Conservation (phyloP, 768 basidiomycete genomes). For the Auriscalpium microsporum region DNA sequence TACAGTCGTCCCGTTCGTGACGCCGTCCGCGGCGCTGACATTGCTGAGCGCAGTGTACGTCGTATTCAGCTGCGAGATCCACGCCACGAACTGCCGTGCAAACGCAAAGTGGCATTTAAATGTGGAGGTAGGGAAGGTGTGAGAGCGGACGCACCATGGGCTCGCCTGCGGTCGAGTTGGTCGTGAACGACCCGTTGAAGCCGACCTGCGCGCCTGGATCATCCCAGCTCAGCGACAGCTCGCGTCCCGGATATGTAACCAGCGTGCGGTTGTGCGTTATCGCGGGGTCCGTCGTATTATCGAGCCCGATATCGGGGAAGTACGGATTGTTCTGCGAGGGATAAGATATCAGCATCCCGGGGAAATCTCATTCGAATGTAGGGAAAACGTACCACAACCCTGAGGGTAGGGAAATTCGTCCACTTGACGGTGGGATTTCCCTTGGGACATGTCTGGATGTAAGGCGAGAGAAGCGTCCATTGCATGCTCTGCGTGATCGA, state of each 20-base stretch:
- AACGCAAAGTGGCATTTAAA: too few species aligned
- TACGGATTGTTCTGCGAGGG: slow-evolving; percentile 27
- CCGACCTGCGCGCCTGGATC: slow-evolving; percentile 42
- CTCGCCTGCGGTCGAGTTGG: slow-evolving; percentile 35
- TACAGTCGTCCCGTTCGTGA: slow-evolving; percentile 31
- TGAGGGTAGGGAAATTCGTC: slow-evolving; percentile 50
- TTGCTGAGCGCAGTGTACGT: slow-evolving; percentile 45
- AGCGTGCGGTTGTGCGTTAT: slow-evolving; percentile 48
- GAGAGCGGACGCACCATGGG: slow-evolving; percentile 27
- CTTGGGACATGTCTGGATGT: slow-evolving; percentile 42
- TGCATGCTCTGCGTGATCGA: slow-evolving; percentile 55
- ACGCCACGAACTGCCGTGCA: slow-evolving; percentile 49
- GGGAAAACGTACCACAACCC: slow-evolving; percentile 35
- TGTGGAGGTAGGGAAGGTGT: too few species aligned
- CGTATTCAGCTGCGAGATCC: slow-evolving; percentile 53
- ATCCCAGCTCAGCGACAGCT: slow-evolving; percentile 47
- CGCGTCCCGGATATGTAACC: slow-evolving; percentile 36
- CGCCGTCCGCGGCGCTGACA: slow-evolving; percentile 24
- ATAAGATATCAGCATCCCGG: too few species aligned
- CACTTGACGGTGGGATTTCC: slow-evolving; percentile 42
- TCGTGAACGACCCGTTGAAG: slow-evolving; percentile 44
- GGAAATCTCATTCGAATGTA: too few species aligned
- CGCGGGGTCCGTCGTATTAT: slow-evolving; percentile 35
- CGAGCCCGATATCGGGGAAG: slow-evolving; percentile 17
- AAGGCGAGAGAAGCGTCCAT: slow-evolving; percentile 52